phyloP scores from a whole-genome alignment of 1,284 basidiomycete genomes.

The Papiliotrema flavescens region DNA sequence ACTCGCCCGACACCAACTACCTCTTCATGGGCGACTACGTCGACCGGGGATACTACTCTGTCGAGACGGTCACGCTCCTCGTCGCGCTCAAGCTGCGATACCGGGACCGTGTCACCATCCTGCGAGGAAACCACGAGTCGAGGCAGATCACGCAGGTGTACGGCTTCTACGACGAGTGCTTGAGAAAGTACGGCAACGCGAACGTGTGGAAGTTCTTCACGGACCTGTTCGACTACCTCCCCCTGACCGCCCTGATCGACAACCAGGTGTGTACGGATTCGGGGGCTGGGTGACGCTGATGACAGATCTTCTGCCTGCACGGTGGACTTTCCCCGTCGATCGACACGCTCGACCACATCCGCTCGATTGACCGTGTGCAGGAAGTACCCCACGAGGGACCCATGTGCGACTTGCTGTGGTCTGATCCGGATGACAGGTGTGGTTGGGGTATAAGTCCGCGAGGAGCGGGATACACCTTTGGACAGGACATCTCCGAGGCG shows the following conservation, averaged over 20 bases:
- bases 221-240: slow-evolving; percentile 96
- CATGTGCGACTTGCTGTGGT: slow-evolving; percentile 99
- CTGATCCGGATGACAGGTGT: slow-evolving; percentile 97
- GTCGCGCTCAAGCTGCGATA: slow-evolving; percentile 96
- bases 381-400: slow-evolving; percentile 99
- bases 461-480: slow-evolving; percentile 75
- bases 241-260: slow-evolving; percentile 90
- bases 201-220: slow-evolving; percentile 99
- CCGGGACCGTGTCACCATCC: slow-evolving; percentile 94
- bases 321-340: slow-evolving; percentile 89
- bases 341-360: slow-evolving; percentile 82
- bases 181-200: slow-evolving; percentile 88
- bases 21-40: slow-evolving; percentile 99
- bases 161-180: slow-evolving; percentile 98
- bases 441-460: too few relatives aligned
- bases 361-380: slow-evolving; percentile 91
- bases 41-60: slow-evolving; percentile 94
- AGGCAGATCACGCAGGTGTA: slow-evolving; percentile 98
- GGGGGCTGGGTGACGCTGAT: too few relatives aligned
- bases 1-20: slow-evolving; percentile 94
- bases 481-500: slow-evolving; percentile 97
- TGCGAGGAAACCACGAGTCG: slow-evolving; percentile 98
- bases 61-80: slow-evolving; percentile 93
- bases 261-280: slow-evolving; percentile 88
- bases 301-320: slow-evolving; percentile 87